These are phyloP conservation scores for Striga hermonthica DNA, from an alignment of 305 asterid species.

Conservation along the genomic window DNA sequence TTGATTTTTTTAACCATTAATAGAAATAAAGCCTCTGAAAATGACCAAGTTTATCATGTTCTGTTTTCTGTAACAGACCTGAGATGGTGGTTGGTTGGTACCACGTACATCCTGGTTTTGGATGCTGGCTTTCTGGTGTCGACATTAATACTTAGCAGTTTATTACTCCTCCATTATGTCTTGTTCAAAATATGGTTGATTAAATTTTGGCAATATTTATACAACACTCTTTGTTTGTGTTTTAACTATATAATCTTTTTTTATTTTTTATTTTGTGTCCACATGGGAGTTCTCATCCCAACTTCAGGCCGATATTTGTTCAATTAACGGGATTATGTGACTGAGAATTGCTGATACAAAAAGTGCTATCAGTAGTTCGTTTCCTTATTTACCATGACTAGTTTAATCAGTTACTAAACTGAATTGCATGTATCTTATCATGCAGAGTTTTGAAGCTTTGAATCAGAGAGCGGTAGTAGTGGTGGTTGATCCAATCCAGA, in stretches of 20 bases:
- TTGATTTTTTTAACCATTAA: background rate
- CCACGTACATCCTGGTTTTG: constrained; percentile 96
- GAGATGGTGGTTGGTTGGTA: constrained; percentile 99
- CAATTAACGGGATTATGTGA: no score
- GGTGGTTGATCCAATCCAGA: no score
- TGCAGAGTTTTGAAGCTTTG: no score
- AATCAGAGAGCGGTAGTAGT: no score
- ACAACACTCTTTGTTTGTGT: constrained; percentile 3
- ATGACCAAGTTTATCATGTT: background rate
- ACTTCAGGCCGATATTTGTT: no score
- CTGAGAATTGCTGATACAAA: no score
- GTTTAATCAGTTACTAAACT: no score
- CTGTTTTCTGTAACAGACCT: constrained; percentile 54
- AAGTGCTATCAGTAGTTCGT: no score
- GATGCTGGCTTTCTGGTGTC: constrained; percentile 99
- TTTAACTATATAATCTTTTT: background rate
- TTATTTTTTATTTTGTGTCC: background rate
- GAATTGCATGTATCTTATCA: no score
- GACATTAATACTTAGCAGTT: constrained; percentile 99
- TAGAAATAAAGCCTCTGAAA: constrained; percentile 1
- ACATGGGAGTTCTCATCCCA: no score
- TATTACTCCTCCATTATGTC: constrained; percentile 23
- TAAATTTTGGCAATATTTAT: constrained; percentile 2
- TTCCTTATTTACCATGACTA: no score
- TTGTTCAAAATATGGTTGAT: constrained; percentile 9